Evolutionary conservation across 495 filamentous ascomycete genomes (phyloP).

Genomic region (Trichoderma erinaceum): DNA sequence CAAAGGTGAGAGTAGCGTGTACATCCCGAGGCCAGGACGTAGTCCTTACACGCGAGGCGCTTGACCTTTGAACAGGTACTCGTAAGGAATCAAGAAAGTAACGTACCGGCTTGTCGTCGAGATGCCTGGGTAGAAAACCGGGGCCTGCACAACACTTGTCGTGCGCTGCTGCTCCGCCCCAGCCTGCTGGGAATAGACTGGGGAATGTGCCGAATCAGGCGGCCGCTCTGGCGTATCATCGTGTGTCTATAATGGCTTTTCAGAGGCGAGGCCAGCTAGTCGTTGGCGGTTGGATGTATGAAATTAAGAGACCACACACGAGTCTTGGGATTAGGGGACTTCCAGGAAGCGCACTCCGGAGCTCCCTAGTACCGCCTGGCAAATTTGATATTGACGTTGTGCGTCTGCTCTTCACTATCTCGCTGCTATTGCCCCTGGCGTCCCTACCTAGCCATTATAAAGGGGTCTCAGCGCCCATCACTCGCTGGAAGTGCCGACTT

Average conservation of each 20-base stretch:
- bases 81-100: background rate
- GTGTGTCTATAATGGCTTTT: background rate
- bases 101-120: conserved; percentile 5
- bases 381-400: background rate
- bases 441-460: background rate
- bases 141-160: conserved; percentile 4
- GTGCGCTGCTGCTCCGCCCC: background rate
- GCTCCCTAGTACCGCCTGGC: background rate
- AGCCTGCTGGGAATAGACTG: background rate
- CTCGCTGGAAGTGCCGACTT: background rate
- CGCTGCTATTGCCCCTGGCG: background rate
- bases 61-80: background rate
- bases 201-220: conserved; percentile 7
- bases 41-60: background rate
- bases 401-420: background rate
- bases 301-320: background rate
- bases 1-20: no score
- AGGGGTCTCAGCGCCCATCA: conserved; percentile 2
- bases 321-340: background rate
- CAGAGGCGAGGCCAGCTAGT: background rate
- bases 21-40: no score
- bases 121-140: conserved; percentile 10
- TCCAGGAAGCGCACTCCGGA: background rate
- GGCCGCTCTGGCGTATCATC: conserved; percentile 10
- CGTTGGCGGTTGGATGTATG: background rate